These are phyloP conservation scores for Sphagnum magellanicum DNA, from an alignment of 228 moss, liverwort and hornwort species.

Conservation along the genomic window DNA sequence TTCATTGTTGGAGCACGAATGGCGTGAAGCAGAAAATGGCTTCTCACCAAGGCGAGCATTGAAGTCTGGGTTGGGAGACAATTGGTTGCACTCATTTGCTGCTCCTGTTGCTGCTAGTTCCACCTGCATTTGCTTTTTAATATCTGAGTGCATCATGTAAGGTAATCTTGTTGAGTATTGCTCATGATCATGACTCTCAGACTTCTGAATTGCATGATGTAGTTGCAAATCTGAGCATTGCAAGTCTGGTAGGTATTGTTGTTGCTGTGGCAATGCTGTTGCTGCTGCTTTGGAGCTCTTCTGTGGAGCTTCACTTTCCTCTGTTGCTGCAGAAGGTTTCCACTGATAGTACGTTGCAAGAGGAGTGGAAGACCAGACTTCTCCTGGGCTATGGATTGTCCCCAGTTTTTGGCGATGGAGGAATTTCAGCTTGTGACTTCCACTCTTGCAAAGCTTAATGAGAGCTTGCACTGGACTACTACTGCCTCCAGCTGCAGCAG, in stretches of 20 bases:
- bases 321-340: neutral
- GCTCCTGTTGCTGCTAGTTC: neutral
- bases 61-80: conserved; percentile 31
- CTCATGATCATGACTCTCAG: too few species aligned
- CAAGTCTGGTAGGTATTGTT: too few species aligned
- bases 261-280: too few species aligned
- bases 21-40: conserved; percentile 27
- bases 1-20: conserved; percentile 6
- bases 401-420: conserved; percentile 8
- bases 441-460: conserved; percentile 18
- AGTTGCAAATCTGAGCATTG: too few species aligned
- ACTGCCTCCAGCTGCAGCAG: neutral
- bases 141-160: conserved; percentile 15
- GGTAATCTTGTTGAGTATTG: conserved; percentile 8
- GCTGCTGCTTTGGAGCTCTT: too few species aligned
- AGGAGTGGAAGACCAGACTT: conserved; percentile 29
- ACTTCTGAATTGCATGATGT: too few species aligned
- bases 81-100: neutral
- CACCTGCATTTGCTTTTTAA: neutral
- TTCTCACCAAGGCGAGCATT: conserved; percentile 35
- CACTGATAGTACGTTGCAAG: conserved; percentile 20
- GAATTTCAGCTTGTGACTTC: conserved; percentile 7
- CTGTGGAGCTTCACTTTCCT: too few species aligned
- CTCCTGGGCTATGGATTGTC: conserved; percentile 15
- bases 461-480: conserved; percentile 2